Conservation (phyloP, 305 asterid species). For the Fraxinus dipetala region DNA sequence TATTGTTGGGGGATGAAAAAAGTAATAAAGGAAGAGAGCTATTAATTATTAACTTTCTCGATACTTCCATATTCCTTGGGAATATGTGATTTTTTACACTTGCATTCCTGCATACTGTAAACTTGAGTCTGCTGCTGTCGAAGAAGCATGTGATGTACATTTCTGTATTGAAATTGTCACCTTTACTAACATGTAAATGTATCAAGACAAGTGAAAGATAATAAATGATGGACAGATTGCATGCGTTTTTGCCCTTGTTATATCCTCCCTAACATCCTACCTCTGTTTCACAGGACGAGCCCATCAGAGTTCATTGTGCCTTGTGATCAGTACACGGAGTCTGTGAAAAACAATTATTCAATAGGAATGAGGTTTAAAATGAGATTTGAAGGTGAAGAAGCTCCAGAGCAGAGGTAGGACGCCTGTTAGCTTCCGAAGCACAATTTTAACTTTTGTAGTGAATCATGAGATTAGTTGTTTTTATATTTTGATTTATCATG, state of each 20-base stretch:
- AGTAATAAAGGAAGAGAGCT: background rate
- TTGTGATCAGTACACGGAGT: slow-evolving; percentile 74
- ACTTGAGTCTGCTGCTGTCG: slow-evolving; percentile 2
- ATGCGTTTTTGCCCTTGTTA: background rate
- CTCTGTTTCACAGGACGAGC: slow-evolving; percentile 63
- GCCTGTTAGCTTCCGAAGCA: background rate
- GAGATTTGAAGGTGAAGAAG: slow-evolving; percentile 99
- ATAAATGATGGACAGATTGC: background rate
- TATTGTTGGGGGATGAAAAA: background rate
- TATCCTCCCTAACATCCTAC: slow-evolving; percentile 5
- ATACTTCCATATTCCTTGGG: background rate
- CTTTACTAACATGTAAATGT: background rate
- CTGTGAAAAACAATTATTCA: slow-evolving; percentile 66
- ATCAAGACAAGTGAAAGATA: background rate
- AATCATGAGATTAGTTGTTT: background rate
- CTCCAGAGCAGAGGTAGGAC: slow-evolving; percentile 91
- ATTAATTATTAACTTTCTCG: background rate
- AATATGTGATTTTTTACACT: background rate
- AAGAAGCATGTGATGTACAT: background rate
- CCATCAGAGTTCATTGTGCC: slow-evolving; percentile 91
- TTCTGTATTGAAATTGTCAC: background rate
- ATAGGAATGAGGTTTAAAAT: slow-evolving; percentile 94
- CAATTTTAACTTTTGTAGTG: background rate
- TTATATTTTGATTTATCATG: background rate
- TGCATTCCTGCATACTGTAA: slow-evolving; percentile 2